These are phyloP conservation scores for Eucalyptus albens DNA, from an alignment of 345 rosid genomes.

Conservation along the genomic window DNA sequence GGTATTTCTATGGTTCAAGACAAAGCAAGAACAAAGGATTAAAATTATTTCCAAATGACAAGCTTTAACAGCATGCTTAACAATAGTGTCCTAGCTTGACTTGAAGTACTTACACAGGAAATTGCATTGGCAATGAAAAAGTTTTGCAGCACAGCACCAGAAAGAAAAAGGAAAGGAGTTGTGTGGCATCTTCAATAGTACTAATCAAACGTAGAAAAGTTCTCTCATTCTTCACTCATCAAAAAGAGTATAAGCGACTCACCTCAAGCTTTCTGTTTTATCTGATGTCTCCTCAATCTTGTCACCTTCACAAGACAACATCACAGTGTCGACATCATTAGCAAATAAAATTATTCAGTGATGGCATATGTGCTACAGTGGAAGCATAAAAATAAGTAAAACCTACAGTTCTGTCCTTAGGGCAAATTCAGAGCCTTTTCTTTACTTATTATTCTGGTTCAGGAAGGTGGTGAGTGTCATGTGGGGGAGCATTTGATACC, in stretches of 20 bases:
- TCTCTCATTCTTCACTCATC: background rate
- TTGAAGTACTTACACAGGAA: background rate
- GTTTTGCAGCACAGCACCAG: background rate
- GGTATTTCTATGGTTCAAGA: background rate
- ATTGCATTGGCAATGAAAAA: background rate
- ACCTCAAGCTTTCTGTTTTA: conserved; percentile 27
- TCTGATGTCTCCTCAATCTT: conserved; percentile 23
- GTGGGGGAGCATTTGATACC: background rate
- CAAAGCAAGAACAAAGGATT: background rate
- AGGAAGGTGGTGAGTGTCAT: background rate
- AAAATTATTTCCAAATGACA: background rate
- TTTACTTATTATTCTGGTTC: background rate
- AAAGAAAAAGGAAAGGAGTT: background rate
- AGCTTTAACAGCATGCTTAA: background rate
- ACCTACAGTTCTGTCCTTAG: background rate
- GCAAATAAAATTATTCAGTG: background rate
- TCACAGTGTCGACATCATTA: background rate
- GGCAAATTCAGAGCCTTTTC: background rate
- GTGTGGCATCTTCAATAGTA: background rate
- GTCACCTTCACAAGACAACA: conserved; percentile 26
- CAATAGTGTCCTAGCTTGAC: background rate
- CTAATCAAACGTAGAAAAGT: background rate
- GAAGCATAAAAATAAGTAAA: background rate
- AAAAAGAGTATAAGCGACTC: background rate
- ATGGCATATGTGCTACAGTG: background rate